Evolutionary conservation across 2,329 filamentous ascomycete genomes (phyloP).

Genomic region (Myriangium duriaei): DNA sequence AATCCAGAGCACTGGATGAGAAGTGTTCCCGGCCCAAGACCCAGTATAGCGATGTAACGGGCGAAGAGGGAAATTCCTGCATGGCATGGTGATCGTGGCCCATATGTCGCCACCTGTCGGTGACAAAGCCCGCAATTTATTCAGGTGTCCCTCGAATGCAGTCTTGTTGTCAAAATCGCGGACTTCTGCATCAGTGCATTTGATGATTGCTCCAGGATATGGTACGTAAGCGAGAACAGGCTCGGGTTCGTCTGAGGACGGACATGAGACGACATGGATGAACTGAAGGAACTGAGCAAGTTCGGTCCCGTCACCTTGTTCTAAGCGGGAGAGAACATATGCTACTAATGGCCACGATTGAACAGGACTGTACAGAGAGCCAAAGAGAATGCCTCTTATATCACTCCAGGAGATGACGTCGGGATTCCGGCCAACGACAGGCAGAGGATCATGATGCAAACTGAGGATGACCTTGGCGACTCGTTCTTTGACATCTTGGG

Average conservation of each 20-base stretch:
- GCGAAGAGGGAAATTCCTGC: slow-evolving; percentile 26
- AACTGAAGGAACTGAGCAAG: slow-evolving; percentile 18
- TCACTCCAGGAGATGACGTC: slow-evolving; percentile 31
- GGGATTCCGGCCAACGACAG: slow-evolving; percentile 21
- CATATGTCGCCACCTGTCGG: slow-evolving; percentile 27
- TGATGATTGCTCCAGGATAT: background rate
- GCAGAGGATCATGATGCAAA: slow-evolving; percentile 29
- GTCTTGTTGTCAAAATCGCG: background rate
- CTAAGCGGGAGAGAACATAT: slow-evolving; percentile 24
- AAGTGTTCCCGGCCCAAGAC: slow-evolving; percentile 17
- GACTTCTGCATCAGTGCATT: background rate
- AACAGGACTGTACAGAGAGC: slow-evolving; percentile 25
- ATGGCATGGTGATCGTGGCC: slow-evolving; percentile 26
- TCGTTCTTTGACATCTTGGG: slow-evolving; percentile 26
- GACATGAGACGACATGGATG: slow-evolving; percentile 5
- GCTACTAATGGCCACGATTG: slow-evolving; percentile 24
- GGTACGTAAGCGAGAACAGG: background rate
- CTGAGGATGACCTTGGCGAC: slow-evolving; percentile 23
- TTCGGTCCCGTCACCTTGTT: slow-evolving; percentile 20
- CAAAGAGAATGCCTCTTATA: slow-evolving; percentile 25
- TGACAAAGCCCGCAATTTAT: slow-evolving; percentile 22
- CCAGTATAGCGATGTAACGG: slow-evolving; percentile 24
- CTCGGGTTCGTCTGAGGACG: background rate
- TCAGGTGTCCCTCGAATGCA: slow-evolving; percentile 5
- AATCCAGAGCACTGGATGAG: slow-evolving; percentile 20